Percentiles rank a stretch among this genome's conserved stretches.
Conservation (phyloP, 345 rosid genomes). For the Geranium rotundifolium region DNA sequence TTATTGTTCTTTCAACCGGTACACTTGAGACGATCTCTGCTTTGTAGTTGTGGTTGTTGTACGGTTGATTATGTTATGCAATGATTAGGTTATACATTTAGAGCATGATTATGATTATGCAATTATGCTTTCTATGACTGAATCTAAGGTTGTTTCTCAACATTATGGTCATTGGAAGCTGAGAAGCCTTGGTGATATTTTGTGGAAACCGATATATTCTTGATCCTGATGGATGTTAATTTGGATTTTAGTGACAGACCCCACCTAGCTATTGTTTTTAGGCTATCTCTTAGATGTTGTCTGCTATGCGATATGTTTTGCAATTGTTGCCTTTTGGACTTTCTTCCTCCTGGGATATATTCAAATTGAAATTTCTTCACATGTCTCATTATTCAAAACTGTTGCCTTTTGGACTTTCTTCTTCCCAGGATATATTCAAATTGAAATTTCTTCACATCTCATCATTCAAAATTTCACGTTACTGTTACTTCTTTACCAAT, state of each 20-base stretch:
- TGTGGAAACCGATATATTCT: not conserved
- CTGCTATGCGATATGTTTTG: too few species aligned
- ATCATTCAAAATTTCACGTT: not conserved
- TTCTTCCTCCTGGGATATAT: not conserved
- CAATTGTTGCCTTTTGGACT: not conserved
- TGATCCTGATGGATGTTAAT: not conserved
- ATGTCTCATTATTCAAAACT: too few species aligned
- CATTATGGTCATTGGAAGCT: not conserved
- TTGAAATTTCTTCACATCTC: not conserved
- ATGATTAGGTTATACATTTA: too few species aligned
- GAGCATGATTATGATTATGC: not conserved
- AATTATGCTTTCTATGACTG: not conserved
- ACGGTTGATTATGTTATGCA: too few species aligned
- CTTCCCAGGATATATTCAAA: not conserved
- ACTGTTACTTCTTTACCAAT: not conserved
- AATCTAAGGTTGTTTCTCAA: not conserved
- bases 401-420: not conserved
- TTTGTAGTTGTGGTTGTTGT: not conserved
- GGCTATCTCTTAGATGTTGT: not conserved
- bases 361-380: not conserved
- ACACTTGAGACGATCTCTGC: not conserved
- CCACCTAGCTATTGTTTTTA: not conserved
- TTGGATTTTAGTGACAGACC: not conserved
- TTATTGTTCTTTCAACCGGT: too few species aligned
- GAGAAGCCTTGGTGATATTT: not conserved